phyloP scores from a whole-genome alignment of 129 eudicot genomes.

The Pseudognaphalium luteoalbum region DNA sequence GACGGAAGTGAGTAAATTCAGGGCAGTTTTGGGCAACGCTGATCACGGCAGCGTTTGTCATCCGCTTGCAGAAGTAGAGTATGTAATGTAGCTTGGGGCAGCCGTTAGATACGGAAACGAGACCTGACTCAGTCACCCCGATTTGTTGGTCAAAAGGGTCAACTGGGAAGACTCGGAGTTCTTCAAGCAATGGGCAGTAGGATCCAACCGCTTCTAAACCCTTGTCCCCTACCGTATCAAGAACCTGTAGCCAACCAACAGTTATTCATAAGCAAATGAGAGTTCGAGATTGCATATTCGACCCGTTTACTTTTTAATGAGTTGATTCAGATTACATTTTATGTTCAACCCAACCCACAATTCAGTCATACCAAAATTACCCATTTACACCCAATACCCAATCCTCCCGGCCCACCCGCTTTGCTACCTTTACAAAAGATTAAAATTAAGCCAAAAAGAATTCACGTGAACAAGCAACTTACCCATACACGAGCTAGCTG shows the following conservation, averaged over 20 bases:
- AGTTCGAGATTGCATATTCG: background rate
- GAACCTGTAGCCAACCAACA: constrained; percentile 63
- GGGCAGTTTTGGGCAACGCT: constrained; percentile 71
- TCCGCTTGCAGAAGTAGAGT: constrained; percentile 77
- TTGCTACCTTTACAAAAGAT: background rate
- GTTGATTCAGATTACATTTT: background rate
- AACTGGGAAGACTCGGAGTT: constrained; percentile 80
- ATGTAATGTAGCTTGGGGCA: constrained; percentile 71
- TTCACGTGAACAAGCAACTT: constrained; percentile 23
- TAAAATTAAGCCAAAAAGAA: background rate
- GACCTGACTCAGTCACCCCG: constrained; percentile 67
- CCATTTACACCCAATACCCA: background rate
- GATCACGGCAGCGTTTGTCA: constrained; percentile 80
- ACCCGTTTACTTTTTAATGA: background rate
- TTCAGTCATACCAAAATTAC: background rate
- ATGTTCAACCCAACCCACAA: background rate
- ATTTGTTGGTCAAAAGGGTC: constrained; percentile 53
- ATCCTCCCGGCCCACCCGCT: background rate
- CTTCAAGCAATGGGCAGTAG: constrained; percentile 73
- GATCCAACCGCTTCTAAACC: constrained; percentile 77
- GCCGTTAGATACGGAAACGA: constrained; percentile 59
- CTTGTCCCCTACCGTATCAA: constrained; percentile 68
- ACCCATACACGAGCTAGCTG: constrained; percentile 84
- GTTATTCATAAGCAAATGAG: background rate
- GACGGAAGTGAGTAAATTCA: constrained; percentile 73